phyloP scores from a whole-genome alignment of 805 yeast genomes.

The Nakazawaea sp. region DNA sequence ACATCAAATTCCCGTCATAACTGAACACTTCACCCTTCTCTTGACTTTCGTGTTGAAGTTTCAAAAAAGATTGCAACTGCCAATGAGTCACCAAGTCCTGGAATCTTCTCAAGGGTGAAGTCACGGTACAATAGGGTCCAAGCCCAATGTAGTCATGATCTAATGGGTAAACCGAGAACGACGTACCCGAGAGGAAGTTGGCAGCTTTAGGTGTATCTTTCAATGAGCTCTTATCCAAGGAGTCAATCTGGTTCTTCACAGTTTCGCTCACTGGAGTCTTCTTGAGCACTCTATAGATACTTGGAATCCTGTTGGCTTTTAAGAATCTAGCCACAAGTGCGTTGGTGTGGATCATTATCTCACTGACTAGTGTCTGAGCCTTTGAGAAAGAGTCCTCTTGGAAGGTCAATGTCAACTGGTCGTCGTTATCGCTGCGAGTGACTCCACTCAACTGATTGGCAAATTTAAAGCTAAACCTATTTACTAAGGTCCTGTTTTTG shows the following conservation, averaged over 20 bases:
- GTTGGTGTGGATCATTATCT: conserved; percentile 79
- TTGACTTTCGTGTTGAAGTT: no score
- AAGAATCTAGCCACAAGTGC: conserved; percentile 48
- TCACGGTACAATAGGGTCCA: conserved; percentile 58
- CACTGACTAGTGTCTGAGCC: conserved; percentile 67
- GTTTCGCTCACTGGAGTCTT: conserved; percentile 17
- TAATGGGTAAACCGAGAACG: conserved; percentile 34
- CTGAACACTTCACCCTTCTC: conserved; percentile 11
- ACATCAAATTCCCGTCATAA: conserved; percentile 16
- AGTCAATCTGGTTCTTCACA: conserved; percentile 18
- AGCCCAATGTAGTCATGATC: conserved; percentile 63
- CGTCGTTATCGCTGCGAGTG: conserved; percentile 17
- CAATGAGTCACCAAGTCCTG: conserved; percentile 78
- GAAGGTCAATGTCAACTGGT: conserved; percentile 15
- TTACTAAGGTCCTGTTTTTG: conserved; percentile 24
- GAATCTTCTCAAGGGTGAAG: conserved; percentile 85
- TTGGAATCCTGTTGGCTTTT: conserved; percentile 35
- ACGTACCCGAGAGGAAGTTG: conserved; percentile 46
- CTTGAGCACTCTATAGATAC: conserved; percentile 35
- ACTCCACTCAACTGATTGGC: conserved; percentile 14
- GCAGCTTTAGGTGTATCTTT: conserved; percentile 17
- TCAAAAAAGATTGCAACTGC: conserved; percentile 49
- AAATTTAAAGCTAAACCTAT: conserved; percentile 23
- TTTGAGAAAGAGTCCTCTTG: conserved; percentile 21
- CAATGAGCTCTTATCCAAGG: conserved; percentile 16